Evolutionary conservation across 2,329 filamentous ascomycete genomes (phyloP), one percentile per base, ranked within the genome.

Genomic region (Exophiala aquamarina): DNA sequence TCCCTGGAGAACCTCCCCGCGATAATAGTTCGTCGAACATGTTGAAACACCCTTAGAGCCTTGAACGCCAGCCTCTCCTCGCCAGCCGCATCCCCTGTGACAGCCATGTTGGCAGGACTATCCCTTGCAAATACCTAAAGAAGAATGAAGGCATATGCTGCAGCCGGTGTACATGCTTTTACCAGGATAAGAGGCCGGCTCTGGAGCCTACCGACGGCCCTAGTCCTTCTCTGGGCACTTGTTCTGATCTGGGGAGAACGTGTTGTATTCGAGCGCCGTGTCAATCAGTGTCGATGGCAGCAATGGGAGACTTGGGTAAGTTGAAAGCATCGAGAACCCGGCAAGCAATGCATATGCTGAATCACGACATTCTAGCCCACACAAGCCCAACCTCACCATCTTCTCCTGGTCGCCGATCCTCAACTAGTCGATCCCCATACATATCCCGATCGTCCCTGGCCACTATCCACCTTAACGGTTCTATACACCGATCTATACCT

Each of bases 361-460:
- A 32, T 23, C n/a, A 41, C 26, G 4, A 3, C 47, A 29, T 28
- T 45, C 29, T 62, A 95, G 93, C 89, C 90, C 43, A 70, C 78
- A 60, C 82, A 78, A 58, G 86, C 91, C 41, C 82, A 78, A 26
- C 93, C 93, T 20, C 91, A 97, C 66, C 88, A 84, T 63, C 77
- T 95, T 58, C 76, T 89, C 59, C 84, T 96, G 64, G 77, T 96
- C 57, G 89, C 91, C 51, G 91, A 96, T 63, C 91, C 91, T 34
- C 91, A 96, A 66, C 78, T 96, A 49, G 89, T 93, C 62, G 91
- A 96, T 67, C 88, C 90, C 44, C 89, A 96, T 67, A 94, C 90
- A n/a, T 96, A 96, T 62, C 89, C 90, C 2, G 89, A 86, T 58
- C 83, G 91, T 35, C 83, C 82, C 31, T 87, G 84, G 84, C 83